Base-by-base conservation (phyloP, 306 rosid species). In the Alnus glutinosa region DNA sequence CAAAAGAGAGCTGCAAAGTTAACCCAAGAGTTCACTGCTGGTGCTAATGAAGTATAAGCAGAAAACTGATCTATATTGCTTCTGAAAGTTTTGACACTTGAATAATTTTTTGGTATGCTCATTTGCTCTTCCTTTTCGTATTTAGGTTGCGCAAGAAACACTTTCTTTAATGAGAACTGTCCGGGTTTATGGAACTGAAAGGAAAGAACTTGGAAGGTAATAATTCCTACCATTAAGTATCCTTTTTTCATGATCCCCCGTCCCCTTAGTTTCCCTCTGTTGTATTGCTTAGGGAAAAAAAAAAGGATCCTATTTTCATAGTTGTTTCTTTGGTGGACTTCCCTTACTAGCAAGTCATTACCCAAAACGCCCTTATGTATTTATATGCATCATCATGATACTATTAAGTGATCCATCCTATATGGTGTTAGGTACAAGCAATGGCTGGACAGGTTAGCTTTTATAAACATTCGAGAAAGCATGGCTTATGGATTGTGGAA, bases 61-160 rank as follows among this genome's bases (percentile, higher is more conserved):
- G 64, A 61, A 77, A 61, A 7, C 67, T 39, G 70, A 73, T 75
- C 58, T 16, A 79, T 77, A 63, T 77, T 70, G 69, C 75, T 80
- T 85, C 61, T 73, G 18, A 55, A 51, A 15, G 19, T 59, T 52
- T 77, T 59, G 50, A 58, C 70, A 57, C 54, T 42, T 57, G 42
- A 70, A 78, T 74, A 74, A 32, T 77, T 30, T 80, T 49, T 75
- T 76, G 13, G 2, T 74, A 23, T 28, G 66, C 75, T 70, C 46
- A 61, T 49, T 37, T 75, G 2, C 5, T 73, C 55, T 42, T 72
- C 19, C 19, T 11, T 80, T 73, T 73, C 39, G 19, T 71, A 55
- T 72, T 77, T 83, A 93, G 98, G 93, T 83, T 84, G 89, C 97
- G 36, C 88, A 83, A 73, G 94, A 88, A 78, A 83, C 98, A 79